A percentile compares a stretch with the other conserved stretches of the same genome.
phyloP scores from a whole-genome alignment of 805 yeast species.

The Hanseniaspora lachancei region DNA sequence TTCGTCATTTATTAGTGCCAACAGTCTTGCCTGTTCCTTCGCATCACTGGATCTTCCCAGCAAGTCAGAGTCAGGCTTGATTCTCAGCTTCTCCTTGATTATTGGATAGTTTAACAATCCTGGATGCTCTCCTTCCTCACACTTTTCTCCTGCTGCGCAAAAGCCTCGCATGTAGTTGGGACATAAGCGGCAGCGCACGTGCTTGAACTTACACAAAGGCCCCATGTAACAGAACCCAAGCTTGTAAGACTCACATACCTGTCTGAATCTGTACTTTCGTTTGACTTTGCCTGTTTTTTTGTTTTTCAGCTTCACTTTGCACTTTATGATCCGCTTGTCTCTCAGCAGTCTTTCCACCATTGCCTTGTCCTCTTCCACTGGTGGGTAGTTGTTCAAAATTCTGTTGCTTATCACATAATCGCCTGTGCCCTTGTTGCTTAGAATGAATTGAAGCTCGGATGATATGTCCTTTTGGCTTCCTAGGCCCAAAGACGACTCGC shows the following conservation, averaged over 20 bases:
- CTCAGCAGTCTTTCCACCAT: background rate
- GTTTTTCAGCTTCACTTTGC: conserved; percentile 1
- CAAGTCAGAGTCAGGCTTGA: conserved; percentile 26
- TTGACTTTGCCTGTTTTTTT: conserved; percentile 34
- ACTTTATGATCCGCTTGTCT: conserved; percentile 5
- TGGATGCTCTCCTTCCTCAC: conserved; percentile 72
- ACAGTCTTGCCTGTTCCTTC: conserved; percentile 26
- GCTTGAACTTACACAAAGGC: conserved; percentile 71
- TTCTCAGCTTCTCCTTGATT: conserved; percentile 28
- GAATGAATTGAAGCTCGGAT: background rate
- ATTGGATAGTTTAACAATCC: conserved; percentile 30
- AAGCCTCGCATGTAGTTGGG: conserved; percentile 76
- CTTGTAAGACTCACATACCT: conserved; percentile 71
- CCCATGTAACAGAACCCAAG: conserved; percentile 89
- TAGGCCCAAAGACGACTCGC: background rate
- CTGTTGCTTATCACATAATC: conserved; percentile 3
- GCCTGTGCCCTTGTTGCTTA: background rate
- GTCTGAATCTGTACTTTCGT: conserved; percentile 23
- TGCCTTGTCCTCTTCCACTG: background rate
- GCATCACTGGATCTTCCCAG: conserved; percentile 26
- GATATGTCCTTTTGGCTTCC: background rate
- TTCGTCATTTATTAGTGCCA: conserved; percentile 28
- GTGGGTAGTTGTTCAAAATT: conserved; percentile 5
- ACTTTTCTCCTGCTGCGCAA: conserved; percentile 77
- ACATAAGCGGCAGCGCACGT: conserved; percentile 61